A percentile compares a stretch with the other conserved stretches of the same genome.
Conservation (phyloP, 169 alveolate genomes). For the Eimeria sp. region DNA sequence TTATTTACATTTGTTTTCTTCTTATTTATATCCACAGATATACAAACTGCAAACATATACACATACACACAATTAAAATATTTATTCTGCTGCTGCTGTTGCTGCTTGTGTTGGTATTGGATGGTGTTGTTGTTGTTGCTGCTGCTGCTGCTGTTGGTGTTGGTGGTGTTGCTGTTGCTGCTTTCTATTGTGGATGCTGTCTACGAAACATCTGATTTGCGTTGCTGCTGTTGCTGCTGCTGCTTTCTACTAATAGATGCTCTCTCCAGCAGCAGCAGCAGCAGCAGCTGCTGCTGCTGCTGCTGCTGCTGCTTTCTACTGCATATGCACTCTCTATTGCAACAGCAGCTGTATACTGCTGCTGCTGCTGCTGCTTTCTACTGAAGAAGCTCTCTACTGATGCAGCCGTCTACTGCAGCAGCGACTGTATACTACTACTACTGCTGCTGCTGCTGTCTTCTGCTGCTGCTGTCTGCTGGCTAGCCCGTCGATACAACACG, state of each 20-base stretch:
- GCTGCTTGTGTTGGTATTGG: too few relatives aligned
- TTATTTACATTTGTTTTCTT: not conserved
- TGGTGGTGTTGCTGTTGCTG: too few relatives aligned
- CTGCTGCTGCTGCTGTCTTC: not conserved
- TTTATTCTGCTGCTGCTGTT: not conserved
- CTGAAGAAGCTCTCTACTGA: not conserved
- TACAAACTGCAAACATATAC: not conserved
- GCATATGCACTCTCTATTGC: not conserved
- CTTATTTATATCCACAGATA: not conserved
- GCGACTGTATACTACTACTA: too few relatives aligned
- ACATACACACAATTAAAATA: not conserved
- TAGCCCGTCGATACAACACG: conserved; percentile 5
- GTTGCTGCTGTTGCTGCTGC: too few relatives aligned
- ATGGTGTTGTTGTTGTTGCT: too few relatives aligned
- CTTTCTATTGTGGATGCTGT: too few relatives aligned
- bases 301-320: conserved; percentile 6
- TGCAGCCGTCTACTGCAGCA: too few relatives aligned
- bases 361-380: not conserved
- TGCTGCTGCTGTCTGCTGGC: not conserved
- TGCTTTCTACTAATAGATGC: too few relatives aligned
- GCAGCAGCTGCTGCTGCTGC: not conserved
- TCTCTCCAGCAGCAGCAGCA: not conserved
- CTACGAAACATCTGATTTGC: too few relatives aligned
- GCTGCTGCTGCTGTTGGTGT: too few relatives aligned
- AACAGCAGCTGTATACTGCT: too few relatives aligned